A percentile compares a stretch with the other conserved stretches of the same genome.
Evolutionary conservation across 768 basidiomycete species (phyloP).

Genomic region (Russula earlei): DNA sequence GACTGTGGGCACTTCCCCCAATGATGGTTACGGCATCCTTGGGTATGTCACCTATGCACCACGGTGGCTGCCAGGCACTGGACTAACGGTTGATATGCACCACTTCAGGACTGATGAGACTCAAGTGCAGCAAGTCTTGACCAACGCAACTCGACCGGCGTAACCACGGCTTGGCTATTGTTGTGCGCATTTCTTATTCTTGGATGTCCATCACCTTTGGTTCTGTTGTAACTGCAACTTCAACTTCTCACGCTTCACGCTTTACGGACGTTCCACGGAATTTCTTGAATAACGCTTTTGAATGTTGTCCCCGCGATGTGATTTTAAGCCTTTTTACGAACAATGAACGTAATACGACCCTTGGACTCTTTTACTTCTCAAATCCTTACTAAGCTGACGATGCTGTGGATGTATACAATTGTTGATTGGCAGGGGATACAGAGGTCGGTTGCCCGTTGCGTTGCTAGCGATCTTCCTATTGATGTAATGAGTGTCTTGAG

Average conservation of each 20-base stretch:
- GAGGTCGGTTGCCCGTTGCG: too few species aligned
- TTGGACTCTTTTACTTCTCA: not conserved
- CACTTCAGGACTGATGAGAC: not conserved
- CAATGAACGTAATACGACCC: not conserved
- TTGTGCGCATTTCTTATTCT: not conserved
- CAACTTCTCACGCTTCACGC: not conserved
- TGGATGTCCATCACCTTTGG: not conserved
- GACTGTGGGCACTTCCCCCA: constrained; percentile 7
- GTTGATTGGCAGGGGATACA: not conserved
- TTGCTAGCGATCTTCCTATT: too few species aligned
- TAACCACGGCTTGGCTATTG: not conserved
- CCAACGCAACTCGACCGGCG: not conserved
- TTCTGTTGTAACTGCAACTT: not conserved
- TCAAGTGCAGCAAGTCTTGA: not conserved
- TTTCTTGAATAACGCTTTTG: not conserved
- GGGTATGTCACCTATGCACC: constrained; percentile 7
- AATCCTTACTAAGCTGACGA: not conserved
- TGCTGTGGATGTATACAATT: not conserved
- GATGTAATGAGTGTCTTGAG: not conserved
- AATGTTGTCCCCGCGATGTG: not conserved
- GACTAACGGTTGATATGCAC: not conserved
- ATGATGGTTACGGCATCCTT: constrained; percentile 17
- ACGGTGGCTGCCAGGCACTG: too few species aligned
- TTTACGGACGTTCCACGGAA: not conserved
- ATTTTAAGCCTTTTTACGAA: not conserved